Evolutionary conservation across 805 yeast species (phyloP).

Genomic region (Hemisphaericaspora nanyangensis): DNA sequence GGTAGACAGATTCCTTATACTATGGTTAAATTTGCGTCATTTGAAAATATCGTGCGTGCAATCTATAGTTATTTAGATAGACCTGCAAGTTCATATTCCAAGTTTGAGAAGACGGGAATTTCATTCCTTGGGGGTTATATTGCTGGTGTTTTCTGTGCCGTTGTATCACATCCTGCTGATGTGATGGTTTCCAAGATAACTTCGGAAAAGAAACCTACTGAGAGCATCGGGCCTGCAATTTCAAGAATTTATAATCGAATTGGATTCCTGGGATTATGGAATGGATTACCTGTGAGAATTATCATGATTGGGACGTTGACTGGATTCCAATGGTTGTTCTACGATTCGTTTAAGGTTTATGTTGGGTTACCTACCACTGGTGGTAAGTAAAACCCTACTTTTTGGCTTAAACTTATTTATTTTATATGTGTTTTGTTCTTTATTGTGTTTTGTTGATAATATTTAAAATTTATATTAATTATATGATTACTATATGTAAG

Average conservation of each 20-base stretch:
- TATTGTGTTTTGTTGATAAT: too few relatives aligned
- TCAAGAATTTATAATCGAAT: constrained; percentile 73
- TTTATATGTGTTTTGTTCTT: too few relatives aligned
- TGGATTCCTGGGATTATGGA: constrained; percentile 92
- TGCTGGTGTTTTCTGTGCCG: constrained; percentile 96
- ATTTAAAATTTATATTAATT: too few relatives aligned
- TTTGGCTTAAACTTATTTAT: neutral
- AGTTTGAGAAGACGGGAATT: constrained; percentile 85
- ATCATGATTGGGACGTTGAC: constrained; percentile 97
- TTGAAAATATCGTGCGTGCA: constrained; percentile 82
- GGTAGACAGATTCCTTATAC: constrained; percentile 97
- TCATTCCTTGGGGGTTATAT: constrained; percentile 94
- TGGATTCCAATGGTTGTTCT: constrained; percentile 94
- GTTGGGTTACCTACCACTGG: constrained; percentile 96
- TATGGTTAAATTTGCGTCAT: constrained; percentile 93
- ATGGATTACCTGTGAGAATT: constrained; percentile 90
- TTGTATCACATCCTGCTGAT: constrained; percentile 98
- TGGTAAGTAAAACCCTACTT: constrained; percentile 19
- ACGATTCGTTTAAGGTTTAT: constrained; percentile 93
- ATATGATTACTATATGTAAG: too few relatives aligned
- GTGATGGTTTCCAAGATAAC: constrained; percentile 95
- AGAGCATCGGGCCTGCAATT: constrained; percentile 64
- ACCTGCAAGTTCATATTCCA: constrained; percentile 65
- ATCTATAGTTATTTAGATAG: constrained; percentile 74
- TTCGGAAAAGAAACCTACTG: constrained; percentile 61